Base-by-base conservation (phyloP, 495 filamentous ascomycete genomes). In the Jackrogersella multiformis region DNA sequence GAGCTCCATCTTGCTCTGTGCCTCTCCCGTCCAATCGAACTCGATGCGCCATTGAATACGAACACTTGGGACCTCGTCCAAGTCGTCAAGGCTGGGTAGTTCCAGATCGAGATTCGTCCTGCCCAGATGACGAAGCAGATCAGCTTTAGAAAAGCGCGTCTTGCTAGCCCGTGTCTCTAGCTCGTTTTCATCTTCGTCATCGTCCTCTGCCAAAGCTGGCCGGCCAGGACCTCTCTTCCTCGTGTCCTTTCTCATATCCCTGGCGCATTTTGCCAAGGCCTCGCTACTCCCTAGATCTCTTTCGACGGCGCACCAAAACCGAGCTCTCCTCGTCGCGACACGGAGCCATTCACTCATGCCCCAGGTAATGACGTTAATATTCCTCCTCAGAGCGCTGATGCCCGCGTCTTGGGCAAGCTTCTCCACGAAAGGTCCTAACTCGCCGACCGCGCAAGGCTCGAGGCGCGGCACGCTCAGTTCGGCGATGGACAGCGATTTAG, bases 1-100 rank as follows among this genome's bases (percentile, higher is more conserved):
- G 24, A 82, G 78, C 2, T 73, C 66, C 23, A 89, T 70, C 46
- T 74, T 74, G 59, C 81, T 86, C 71, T 82, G 78, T 4, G 85
- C 85, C 71, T 89, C 86, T 4, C 87, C 87, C 0, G 85, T 86
- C 86, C 86, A 88, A 68, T 88, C 86, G 73, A 89, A 88, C 10
- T 74, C 69, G 36, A 88, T 85, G 28, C 68, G 71, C 87, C 87
- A 89, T 71, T 76, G 73, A 13, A 86, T 73, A n/a, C 82, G 76
- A 32, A 81, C 53, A 57, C 54, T 70, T 12, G 77, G 74, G 12
- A 49, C 46, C 24, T 74, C 69, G 1, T 61, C 61, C 18, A 56
- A 28, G 4, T 13, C 66, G 1, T 44, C 46, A 24, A 71, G 15
- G 5, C 61, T 45, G 0, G 78, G 72, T 0, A 84, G 45, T 32